Evolutionary conservation across 257 asterid genomes (phyloP).

Genomic region (Echites panduratus): DNA sequence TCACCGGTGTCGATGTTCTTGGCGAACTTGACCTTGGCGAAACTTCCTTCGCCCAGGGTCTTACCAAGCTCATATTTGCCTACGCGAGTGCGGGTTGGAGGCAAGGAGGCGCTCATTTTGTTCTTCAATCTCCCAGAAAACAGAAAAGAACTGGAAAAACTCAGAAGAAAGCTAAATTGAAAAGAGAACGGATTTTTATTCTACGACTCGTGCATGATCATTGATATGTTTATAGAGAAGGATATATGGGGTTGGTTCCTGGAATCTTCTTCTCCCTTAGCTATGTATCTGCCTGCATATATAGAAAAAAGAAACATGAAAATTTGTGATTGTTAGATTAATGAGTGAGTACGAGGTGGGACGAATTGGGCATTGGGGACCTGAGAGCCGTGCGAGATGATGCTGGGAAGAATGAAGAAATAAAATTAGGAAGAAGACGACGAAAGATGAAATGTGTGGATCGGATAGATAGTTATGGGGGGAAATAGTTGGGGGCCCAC

Average conservation of each 20-base stretch:
- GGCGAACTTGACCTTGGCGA: conserved; percentile 73
- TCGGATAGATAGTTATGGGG: too few species aligned
- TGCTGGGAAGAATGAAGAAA: too few species aligned
- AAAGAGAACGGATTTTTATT: neutral
- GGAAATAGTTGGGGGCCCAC: too few species aligned
- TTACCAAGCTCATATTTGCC: conserved; percentile 72
- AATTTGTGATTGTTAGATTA: too few species aligned
- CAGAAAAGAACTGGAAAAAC: neutral
- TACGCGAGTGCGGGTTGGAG: conserved; percentile 43
- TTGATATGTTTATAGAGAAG: too few species aligned
- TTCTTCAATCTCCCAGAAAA: neutral
- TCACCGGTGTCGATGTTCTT: conserved; percentile 41
- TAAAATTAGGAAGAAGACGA: too few species aligned
- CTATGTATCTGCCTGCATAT: too few species aligned
- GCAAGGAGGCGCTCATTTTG: conserved; percentile 31
- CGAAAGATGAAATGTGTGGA: too few species aligned
- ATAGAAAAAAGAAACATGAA: neutral
- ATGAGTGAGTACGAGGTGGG: too few species aligned
- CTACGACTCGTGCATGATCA: neutral
- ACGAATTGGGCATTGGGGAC: too few species aligned
- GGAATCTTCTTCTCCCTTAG: neutral
- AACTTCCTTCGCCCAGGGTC: conserved; percentile 73
- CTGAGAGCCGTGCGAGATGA: too few species aligned
- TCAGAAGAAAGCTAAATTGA: neutral
- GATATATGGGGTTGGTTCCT: too few species aligned